Evolutionary conservation across 164 flowering plant genomes (phyloP).

Genomic region (Vitis riparia): DNA sequence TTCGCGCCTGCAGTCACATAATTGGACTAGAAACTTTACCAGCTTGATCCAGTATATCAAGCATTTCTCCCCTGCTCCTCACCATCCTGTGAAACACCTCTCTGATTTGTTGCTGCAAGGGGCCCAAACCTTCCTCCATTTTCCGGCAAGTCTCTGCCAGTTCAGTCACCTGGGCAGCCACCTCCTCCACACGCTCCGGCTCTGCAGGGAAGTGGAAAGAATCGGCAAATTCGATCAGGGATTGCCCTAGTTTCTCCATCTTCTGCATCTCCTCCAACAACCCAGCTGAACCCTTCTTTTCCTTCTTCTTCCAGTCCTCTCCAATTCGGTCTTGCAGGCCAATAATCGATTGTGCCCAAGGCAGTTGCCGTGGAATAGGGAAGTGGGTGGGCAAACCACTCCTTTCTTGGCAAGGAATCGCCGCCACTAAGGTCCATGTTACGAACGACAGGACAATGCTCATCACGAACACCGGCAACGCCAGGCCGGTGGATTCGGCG

Average conservation of each 20-base stretch:
- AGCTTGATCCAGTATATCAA: slow-evolving; percentile 54
- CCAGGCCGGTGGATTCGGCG: slow-evolving; percentile 49
- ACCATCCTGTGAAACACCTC: slow-evolving; percentile 83
- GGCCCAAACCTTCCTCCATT: slow-evolving; percentile 80
- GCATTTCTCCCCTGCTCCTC: slow-evolving; percentile 64
- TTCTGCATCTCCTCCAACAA: slow-evolving; percentile 70
- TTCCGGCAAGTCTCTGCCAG: slow-evolving; percentile 55
- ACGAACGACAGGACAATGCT: slow-evolving; percentile 57
- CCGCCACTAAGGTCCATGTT: slow-evolving; percentile 76
- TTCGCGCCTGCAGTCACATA: slow-evolving; percentile 1
- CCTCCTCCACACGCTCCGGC: slow-evolving; percentile 47
- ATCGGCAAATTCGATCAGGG: slow-evolving; percentile 52
- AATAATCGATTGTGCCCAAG: slow-evolving; percentile 64
- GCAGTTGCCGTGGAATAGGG: slow-evolving; percentile 49
- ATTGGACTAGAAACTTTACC: slow-evolving; percentile 35
- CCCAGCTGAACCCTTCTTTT: slow-evolving; percentile 72
- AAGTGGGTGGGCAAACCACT: slow-evolving; percentile 48
- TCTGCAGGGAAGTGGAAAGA: slow-evolving; percentile 50
- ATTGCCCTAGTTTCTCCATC: slow-evolving; percentile 54
- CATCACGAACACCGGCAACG: slow-evolving; percentile 61
- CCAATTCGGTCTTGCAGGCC: slow-evolving; percentile 70
- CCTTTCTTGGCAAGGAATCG: slow-evolving; percentile 80
- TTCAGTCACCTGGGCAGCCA: slow-evolving; percentile 50
- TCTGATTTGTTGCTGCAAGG: slow-evolving; percentile 68
- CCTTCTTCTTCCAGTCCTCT: slow-evolving; percentile 93